A percentile compares a stretch with the other conserved stretches of the same genome.
Conservation (phyloP, 2,329 filamentous ascomycete genomes). For the Penicillium sp. region DNA sequence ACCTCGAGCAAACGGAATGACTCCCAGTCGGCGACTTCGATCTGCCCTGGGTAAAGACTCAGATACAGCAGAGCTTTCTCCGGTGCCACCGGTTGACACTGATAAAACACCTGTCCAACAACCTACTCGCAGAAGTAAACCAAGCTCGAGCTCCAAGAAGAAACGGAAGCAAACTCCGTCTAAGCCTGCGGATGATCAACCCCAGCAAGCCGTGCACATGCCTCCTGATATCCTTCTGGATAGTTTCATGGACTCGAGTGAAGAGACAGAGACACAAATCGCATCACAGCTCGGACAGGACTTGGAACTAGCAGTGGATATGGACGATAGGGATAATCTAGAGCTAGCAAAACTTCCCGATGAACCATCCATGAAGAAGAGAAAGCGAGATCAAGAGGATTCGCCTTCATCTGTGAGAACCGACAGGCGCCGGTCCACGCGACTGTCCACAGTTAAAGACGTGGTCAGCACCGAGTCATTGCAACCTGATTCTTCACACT, state of each 20-base stretch:
- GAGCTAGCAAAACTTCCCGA: conserved; percentile 5
- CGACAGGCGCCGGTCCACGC: conserved; percentile 34
- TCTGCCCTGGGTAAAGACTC: conserved; percentile 25
- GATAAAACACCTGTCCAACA: conserved; percentile 4
- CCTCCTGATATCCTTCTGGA: background rate
- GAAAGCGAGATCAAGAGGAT: conserved; percentile 33
- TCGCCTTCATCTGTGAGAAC: conserved; percentile 14
- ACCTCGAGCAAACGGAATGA: conserved; percentile 13
- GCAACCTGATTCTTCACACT: conserved; percentile 14
- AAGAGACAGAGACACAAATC: conserved; percentile 46
- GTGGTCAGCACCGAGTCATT: conserved; percentile 6
- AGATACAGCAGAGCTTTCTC: background rate
- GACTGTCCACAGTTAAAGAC: conserved; percentile 23
- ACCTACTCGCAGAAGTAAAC: conserved; percentile 8
- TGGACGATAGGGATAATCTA: conserved; percentile 16
- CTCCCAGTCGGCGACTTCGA: conserved; percentile 25
- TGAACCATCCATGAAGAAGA: conserved; percentile 32
- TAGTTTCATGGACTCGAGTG: conserved; percentile 29
- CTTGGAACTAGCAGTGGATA: conserved; percentile 41
- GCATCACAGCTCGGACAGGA: conserved; percentile 49
- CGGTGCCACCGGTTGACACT: conserved; percentile 4
- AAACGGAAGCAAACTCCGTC: conserved; percentile 5
- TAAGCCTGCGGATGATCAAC: background rate
- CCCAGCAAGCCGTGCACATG: conserved; percentile 1
- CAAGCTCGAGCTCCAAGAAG: conserved; percentile 17